A percentile compares a stretch with the other conserved stretches of the same genome.
Conservation (phyloP, 495 filamentous ascomycete species). For the Pseudomonodictys pantanalensis region DNA sequence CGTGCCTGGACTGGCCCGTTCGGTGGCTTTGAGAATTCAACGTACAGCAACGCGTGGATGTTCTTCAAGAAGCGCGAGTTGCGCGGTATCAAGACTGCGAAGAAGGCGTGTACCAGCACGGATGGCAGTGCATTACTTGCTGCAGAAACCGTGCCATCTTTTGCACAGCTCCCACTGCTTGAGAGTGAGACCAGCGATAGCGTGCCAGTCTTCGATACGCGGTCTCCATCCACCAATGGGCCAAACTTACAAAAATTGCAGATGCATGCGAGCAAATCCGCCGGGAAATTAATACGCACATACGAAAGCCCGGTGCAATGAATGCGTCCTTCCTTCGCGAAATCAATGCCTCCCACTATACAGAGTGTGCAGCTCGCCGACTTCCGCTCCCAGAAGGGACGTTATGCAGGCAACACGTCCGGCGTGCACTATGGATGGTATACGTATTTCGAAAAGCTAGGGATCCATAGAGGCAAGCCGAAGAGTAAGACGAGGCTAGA, state of each 20-base stretch:
- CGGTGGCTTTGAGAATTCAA: conserved; percentile 35
- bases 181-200: conserved; percentile 41
- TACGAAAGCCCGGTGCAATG: conserved; percentile 48
- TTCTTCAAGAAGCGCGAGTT: conserved; percentile 48
- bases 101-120: conserved; percentile 17
- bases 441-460: conserved; percentile 60
- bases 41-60: conserved; percentile 35
- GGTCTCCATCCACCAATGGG: no score
- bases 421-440: conserved; percentile 53
- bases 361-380: conserved; percentile 43
- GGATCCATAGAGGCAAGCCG: conserved; percentile 53
- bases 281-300: conserved; percentile 52
- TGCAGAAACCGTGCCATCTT: neutral
- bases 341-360: conserved; percentile 43
- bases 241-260: conserved; percentile 43
- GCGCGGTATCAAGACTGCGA: conserved; percentile 35
- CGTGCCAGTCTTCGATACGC: conserved; percentile 53
- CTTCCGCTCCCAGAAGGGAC: conserved; percentile 52
- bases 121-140: neutral
- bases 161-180: conserved; percentile 35
- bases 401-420: conserved; percentile 44
- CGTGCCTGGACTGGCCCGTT: no score
- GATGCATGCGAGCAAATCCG: conserved; percentile 59
- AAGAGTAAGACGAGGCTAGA: conserved; percentile 52
- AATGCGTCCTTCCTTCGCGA: conserved; percentile 54